Conservation (phyloP, 345 rosid genomes). For the Tarenaya hassleriana region DNA sequence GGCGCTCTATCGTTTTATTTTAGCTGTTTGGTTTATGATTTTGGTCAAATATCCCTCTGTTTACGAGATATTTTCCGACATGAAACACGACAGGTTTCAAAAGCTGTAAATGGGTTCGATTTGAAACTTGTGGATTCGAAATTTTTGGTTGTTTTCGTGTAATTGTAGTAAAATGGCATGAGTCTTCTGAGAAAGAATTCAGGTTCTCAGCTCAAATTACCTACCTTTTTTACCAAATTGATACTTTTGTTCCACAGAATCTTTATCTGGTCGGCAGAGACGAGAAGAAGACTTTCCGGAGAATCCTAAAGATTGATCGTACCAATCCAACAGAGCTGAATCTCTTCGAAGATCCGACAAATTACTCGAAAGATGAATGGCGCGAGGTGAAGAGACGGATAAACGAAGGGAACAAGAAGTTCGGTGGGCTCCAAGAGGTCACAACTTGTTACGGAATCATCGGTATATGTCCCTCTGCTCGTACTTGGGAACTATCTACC, state of each 20-base stretch:
- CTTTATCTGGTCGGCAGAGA: slow-evolving; percentile 83
- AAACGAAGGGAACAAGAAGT: slow-evolving; percentile 45
- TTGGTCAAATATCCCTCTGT: too few species aligned
- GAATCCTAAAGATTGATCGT: slow-evolving; percentile 74
- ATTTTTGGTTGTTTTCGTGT: neutral
- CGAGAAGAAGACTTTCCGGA: slow-evolving; percentile 48
- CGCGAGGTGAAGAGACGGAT: slow-evolving; percentile 49
- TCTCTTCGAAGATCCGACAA: slow-evolving; percentile 53
- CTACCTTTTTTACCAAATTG: neutral
- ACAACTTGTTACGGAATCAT: slow-evolving; percentile 76
- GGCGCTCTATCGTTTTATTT: slow-evolving; percentile 9
- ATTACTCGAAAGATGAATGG: slow-evolving; percentile 53
- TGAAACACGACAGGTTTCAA: too few species aligned
- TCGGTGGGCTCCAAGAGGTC: slow-evolving; percentile 62
- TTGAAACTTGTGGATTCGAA: neutral
- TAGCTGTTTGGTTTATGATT: neutral
- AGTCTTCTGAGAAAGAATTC: slow-evolving; percentile 6
- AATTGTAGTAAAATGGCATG: slow-evolving; percentile 15
- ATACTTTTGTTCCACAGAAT: slow-evolving; percentile 37
- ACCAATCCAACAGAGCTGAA: slow-evolving; percentile 48
- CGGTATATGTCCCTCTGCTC: slow-evolving; percentile 37
- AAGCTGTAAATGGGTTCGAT: neutral
- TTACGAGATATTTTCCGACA: too few species aligned
- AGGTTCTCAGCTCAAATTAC: neutral
- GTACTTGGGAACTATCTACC: too few species aligned